Evolutionary conservation across 1,139 yeast genomes (phyloP), one percentile per base, ranked within the genome.

Genomic region (Geotrichum australiense): DNA sequence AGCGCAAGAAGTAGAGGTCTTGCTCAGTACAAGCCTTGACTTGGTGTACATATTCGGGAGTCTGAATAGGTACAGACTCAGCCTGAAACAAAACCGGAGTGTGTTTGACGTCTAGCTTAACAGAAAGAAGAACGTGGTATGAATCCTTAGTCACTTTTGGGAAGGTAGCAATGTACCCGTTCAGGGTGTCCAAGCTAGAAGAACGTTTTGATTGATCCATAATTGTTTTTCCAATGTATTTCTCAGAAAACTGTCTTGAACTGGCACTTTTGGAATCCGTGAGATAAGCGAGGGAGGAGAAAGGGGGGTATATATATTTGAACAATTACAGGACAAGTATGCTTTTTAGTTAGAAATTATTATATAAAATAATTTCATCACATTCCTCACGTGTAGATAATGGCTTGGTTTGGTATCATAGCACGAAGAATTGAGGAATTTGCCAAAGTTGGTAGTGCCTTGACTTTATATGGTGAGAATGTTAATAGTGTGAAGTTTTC

Each of bases 1-100:
- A 53, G 16, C 51, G 49, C 20, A 53, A 41, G 37, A 53, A 53
- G 43, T 45, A 51, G 42, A 53, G 44, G 38, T 53, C 57, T 11
- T 45, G 35, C 21, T 53, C 54, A n/a, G 46, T 35, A n/a, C 51
- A 49, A 11, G 45, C 45, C 16, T 35, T 24, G 21, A 41, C 41
- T 15, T 36, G 41, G 11, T 37, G 37, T 25, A 53, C 44, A 26
- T 50, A 42, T 10, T 43, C 43, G 1, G 56, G 53, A 11, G 54
- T 46, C 23, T 39, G 46, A 7, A 53, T 45, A 4, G 56, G 56
- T 14, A 53, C 39, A 26, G 41, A 31, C 33, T 53, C 55, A 18
- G 50, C 46, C 16, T 27, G 34, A 20, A 53, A 39, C 14, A 26
- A 16, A 2, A 47, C 45, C 14, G 54, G 54, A 12, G 26, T 32